These are phyloP conservation scores for Coemansia sp. DNA, from an alignment of 192 early-diverging fungal genomes.

Conservation along the genomic window DNA sequence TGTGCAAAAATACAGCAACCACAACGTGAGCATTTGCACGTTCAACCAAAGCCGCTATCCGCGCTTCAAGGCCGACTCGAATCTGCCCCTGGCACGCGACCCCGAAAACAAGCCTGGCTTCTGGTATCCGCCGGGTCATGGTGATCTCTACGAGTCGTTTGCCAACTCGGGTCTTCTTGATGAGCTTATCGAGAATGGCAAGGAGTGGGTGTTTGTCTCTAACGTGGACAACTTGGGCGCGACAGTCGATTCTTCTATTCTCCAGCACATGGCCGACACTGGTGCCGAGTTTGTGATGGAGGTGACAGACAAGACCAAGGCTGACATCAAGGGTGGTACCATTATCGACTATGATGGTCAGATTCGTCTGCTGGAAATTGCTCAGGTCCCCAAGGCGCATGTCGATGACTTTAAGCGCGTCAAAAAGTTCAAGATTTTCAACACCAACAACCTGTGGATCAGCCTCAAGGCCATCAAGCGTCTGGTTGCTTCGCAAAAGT, in stretches of 20 bases:
- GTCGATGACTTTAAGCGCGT: constrained; percentile 98
- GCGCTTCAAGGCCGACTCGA: constrained; percentile 89
- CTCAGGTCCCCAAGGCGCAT: constrained; percentile 96
- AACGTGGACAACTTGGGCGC: constrained; percentile 99
- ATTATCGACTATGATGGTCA: constrained; percentile 95
- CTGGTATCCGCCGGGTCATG: constrained; percentile 97
- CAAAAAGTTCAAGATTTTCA: constrained; percentile 99
- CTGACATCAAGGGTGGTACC: constrained; percentile 99
- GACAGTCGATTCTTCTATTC: constrained; percentile 90
- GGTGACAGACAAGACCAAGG: constrained; percentile 99
- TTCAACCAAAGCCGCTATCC: constrained; percentile 98
- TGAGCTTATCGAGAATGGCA: constrained; percentile 88
- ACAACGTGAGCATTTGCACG: constrained; percentile 91
- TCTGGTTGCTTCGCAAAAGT: constrained; percentile 72
- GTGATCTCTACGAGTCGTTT: constrained; percentile 95
- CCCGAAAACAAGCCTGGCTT: constrained; percentile 61
- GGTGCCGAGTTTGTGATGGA: constrained; percentile 98
- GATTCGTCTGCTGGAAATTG: constrained; percentile 94
- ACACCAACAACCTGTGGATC: constrained; percentile 94
- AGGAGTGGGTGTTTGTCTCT: constrained; percentile 98
- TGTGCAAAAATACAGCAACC: constrained; percentile 95
- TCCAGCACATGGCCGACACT: constrained; percentile 86
- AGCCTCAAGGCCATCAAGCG: constrained; percentile 85
- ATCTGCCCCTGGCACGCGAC: constrained; percentile 77
- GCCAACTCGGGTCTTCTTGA: constrained; percentile 93